Evolutionary conservation across 1,139 yeast genomes (phyloP), one percentile per base, ranked within the genome.

Genomic region (Candida albicans): DNA sequence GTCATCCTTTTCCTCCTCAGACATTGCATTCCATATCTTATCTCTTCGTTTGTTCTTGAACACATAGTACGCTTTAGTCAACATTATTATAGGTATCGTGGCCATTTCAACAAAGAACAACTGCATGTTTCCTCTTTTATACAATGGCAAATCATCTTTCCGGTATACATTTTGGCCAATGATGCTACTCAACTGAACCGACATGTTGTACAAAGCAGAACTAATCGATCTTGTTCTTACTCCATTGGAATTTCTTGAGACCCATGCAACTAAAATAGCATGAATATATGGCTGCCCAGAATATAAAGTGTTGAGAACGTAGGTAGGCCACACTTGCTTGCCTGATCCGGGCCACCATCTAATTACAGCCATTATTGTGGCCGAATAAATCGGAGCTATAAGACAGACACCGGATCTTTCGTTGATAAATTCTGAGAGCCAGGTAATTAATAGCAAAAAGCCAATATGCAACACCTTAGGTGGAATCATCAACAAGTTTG

Each of bases 221-320:
- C 82, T 70, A 10, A 83, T 75, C 0, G 88, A 76, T 52, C 90
- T 67, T 6, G 79, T 68, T 37, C 81, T 64, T 22, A 84, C 82
- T 25, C 83, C 70, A 51, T 80, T 79, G 10, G 87, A 72, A 52
- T 82, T 83, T 41, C 78, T 62, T 1, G 87, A 80, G 40, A 77
- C 73, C 83, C 87, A 80, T 4, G 81, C 65, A 37, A 81, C 82
- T 51, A 75, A 66, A 44, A 82, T 68, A 2, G 86, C 82, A 58
- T 80, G 63, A 35, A 58, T 67, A 46, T 79, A 80, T 0, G 79
- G 79, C 38, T 69, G 70, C 2, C 81, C 82, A 24, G 77, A 58
- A 1, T 74, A 54, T 33, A 81, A 51, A 0, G 82, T 73, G 35
- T 72, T 64, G 22, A 80, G 52, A 1, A 63, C 72, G 62, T 76